Base-by-base conservation (phyloP, 306 rosid species). In the Prunus davidiana region DNA sequence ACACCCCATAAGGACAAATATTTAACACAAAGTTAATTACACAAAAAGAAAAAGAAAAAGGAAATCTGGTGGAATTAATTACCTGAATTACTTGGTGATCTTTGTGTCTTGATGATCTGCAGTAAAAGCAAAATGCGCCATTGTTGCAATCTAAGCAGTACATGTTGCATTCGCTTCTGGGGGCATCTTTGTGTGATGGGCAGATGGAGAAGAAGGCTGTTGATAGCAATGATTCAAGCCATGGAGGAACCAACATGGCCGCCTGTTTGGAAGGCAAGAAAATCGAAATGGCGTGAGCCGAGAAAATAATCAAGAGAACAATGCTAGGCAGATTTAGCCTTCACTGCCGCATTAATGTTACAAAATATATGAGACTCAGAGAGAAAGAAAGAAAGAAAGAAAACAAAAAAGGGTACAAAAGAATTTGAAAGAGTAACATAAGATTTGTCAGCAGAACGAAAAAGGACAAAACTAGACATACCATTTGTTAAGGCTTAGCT, bases 11-110 rank as follows among this genome's bases (percentile, higher is more conserved):
- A 67, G 12, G 5, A 27, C 3, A 16, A 4, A 19, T 3, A 12
- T 0, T 32, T 32, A 1, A 32, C 38, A 32, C 7, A 50, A 49
- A 62, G 0, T 2, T 15, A 18, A 2, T 47, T 28, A 50, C 32
- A 16, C 56, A 19, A 4, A 18, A 19, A 25, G 8, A 12, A 3
- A 45, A 60, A 45, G 3, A 3, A 72, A 72, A 6, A 22, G 2
- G 0, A 6, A 34, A 19, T 18, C 12, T 24, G 1, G 10, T 51
- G 66, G n/a, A 54, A 30, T 11, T 27, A 46, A 34, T n/a, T 34
- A 88, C 96, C 80, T 89, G 96, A 81, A 91, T 84, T 3, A 89
- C 88, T 56, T 67, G 90, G 82, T 91, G 96, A 69, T 87, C 87
- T 58, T 82, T 82, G 73, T 91, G 96, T 62, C 83, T 75, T 14